phyloP scores from a whole-genome alignment of 202 grass and related monocot genomes.

The Panicum virgatum region DNA sequence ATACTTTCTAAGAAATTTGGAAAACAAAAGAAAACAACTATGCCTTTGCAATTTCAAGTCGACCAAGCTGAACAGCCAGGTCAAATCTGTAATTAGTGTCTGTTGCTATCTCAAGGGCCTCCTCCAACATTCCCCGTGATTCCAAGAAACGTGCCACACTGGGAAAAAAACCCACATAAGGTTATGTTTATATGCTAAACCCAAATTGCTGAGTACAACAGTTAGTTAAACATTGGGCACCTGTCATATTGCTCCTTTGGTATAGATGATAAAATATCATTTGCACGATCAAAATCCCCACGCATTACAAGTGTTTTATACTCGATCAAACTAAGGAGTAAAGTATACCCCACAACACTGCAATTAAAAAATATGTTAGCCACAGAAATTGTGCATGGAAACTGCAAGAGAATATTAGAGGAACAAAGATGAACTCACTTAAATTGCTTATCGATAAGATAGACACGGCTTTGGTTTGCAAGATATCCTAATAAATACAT shows the following conservation, averaged over 20 bases:
- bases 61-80: conserved; percentile 75
- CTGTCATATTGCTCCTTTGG: conserved; percentile 82
- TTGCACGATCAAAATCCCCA: conserved; percentile 69
- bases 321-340: conserved; percentile 82
- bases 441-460: conserved; percentile 85
- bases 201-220: conserved; percentile 18
- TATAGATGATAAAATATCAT: conserved; percentile 67
- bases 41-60: conserved; percentile 73
- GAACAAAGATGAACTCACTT: conserved; percentile 55
- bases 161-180: conserved; percentile 22
- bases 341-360: conserved; percentile 87
- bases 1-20: background rate
- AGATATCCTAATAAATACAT: conserved; percentile 91
- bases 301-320: conserved; percentile 87
- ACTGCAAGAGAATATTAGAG: background rate
- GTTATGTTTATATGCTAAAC: conserved; percentile 31
- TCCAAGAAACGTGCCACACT: conserved; percentile 85
- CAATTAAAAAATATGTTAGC: conserved; percentile 37
- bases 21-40: conserved; percentile 17
- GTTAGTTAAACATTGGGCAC: conserved; percentile 39
- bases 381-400: conserved; percentile 14
- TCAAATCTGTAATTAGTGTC: conserved; percentile 88
- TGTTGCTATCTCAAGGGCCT: conserved; percentile 77
- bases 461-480: conserved; percentile 84
- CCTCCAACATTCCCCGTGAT: conserved; percentile 77